phyloP scores from a whole-genome alignment of 805 yeast species.

The Yamadazyma sp. region DNA sequence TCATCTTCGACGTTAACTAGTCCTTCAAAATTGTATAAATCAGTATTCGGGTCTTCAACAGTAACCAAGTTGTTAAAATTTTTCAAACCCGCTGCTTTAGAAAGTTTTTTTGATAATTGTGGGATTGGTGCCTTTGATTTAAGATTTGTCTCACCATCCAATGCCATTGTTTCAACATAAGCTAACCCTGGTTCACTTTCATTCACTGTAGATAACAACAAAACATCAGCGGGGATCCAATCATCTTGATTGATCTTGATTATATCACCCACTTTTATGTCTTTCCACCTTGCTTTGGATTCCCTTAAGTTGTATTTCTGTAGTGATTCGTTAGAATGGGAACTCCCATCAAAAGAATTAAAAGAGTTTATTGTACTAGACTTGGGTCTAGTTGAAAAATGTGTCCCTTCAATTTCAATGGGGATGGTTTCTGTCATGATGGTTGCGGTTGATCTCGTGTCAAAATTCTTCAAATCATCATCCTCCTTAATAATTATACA shows the following conservation, averaged over 20 bases:
- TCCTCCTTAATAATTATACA: constrained; percentile 31
- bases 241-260: constrained; percentile 73
- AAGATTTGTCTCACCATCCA: constrained; percentile 95
- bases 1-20: constrained; percentile 44
- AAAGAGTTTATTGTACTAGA: no score
- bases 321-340: constrained; percentile 17
- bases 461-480: constrained; percentile 24
- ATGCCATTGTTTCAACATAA: constrained; percentile 91
- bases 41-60: constrained; percentile 88
- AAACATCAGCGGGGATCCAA: constrained; percentile 90
- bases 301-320: constrained; percentile 30
- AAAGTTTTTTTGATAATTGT: constrained; percentile 52
- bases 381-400: no score
- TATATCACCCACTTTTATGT: constrained; percentile 85
- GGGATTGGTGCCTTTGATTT: constrained; percentile 70
- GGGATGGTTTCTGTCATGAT: constrained; percentile 37
- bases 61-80: constrained; percentile 53
- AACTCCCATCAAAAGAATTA: not conserved
- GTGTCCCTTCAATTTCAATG: constrained; percentile 5
- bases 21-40: constrained; percentile 90
- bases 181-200: constrained; percentile 57
- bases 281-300: constrained; percentile 57
- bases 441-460: constrained; percentile 37
- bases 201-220: constrained; percentile 62
- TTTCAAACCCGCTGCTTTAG: constrained; percentile 49